Evolutionary conservation across 1,284 basidiomycete genomes (phyloP).

Genomic region (Sanguinoderma infundibulare): DNA sequence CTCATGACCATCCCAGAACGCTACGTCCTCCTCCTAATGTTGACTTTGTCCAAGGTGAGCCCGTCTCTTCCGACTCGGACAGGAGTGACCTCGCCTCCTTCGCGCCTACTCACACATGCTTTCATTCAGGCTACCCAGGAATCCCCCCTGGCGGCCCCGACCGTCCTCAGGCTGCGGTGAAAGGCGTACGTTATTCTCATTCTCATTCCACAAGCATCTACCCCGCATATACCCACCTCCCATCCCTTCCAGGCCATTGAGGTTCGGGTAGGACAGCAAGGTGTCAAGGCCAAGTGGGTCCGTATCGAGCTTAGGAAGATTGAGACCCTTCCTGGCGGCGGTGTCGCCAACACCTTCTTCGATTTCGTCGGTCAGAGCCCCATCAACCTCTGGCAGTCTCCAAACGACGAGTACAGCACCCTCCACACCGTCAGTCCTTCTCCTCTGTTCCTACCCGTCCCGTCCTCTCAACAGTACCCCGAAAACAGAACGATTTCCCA

Average conservation of each 20-base stretch:
- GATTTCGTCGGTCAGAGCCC: conserved; percentile 77
- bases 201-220: not conserved
- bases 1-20: conserved; percentile 47
- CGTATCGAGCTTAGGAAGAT: conserved; percentile 87
- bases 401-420: conserved; percentile 68
- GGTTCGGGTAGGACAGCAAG: conserved; percentile 70
- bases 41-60: conserved; percentile 78
- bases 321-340: conserved; percentile 78
- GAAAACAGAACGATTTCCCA: conserved; percentile 66
- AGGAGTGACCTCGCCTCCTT: conserved; percentile 5
- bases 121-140: conserved; percentile 71
- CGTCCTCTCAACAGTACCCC: conserved; percentile 1
- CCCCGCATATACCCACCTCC: not conserved
- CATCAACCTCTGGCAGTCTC: conserved; percentile 69
- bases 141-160: conserved; percentile 75
- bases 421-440: conserved; percentile 63
- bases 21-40: conserved; percentile 82
- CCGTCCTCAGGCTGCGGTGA: conserved; percentile 77
- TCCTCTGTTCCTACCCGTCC: not conserved
- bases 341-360: conserved; percentile 68
- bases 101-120: conserved; percentile 6
- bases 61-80: not conserved
- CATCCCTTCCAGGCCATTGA: conserved; percentile 68
- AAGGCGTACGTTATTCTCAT: conserved; percentile 65
- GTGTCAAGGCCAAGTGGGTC: conserved; percentile 90